A percentile compares a stretch with the other conserved stretches of the same genome.
These are phyloP conservation scores for Ascochyta lentis DNA, from an alignment of 2,329 filamentous ascomycete species.

Conservation along the genomic window DNA sequence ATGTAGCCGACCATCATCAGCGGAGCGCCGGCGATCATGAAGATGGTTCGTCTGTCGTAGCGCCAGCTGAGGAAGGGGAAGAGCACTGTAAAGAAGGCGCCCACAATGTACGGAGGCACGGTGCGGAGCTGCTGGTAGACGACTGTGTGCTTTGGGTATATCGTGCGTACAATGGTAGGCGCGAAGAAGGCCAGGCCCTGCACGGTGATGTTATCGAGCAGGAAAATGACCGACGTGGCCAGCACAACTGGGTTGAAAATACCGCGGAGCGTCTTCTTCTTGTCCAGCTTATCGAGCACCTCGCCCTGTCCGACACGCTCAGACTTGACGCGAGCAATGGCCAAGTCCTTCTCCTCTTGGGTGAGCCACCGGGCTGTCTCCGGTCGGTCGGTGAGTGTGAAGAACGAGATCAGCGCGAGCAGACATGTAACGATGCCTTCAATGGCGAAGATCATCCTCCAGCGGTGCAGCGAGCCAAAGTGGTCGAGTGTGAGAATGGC, in stretches of 20 bases:
- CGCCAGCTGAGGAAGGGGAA: slow-evolving; percentile 68
- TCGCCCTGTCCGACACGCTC: slow-evolving; percentile 68
- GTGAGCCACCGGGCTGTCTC: slow-evolving; percentile 71
- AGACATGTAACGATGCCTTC: slow-evolving; percentile 70
- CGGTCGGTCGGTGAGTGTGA: slow-evolving; percentile 72
- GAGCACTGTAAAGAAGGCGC: slow-evolving; percentile 69
- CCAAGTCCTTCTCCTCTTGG: slow-evolving; percentile 70
- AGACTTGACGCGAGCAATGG: slow-evolving; percentile 70
- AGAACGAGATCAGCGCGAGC: slow-evolving; percentile 65
- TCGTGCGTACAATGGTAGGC: slow-evolving; percentile 72
- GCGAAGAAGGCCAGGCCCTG: slow-evolving; percentile 74
- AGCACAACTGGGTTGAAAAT: slow-evolving; percentile 70
- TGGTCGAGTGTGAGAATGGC: slow-evolving; percentile 67
- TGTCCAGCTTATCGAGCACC: slow-evolving; percentile 69
- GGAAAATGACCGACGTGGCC: slow-evolving; percentile 63
- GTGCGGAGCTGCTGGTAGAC: slow-evolving; percentile 73
- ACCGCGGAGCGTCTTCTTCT: slow-evolving; percentile 64
- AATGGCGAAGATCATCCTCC: slow-evolving; percentile 77
- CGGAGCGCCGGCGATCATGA: slow-evolving; percentile 66
- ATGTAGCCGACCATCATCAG: slow-evolving; percentile 73
- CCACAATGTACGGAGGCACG: slow-evolving; percentile 73
- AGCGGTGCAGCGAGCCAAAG: slow-evolving; percentile 64
- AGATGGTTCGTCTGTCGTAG: slow-evolving; percentile 64
- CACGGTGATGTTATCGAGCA: slow-evolving; percentile 73
- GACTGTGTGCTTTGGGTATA: slow-evolving; percentile 65